Percentiles rank a stretch among this genome's conserved stretches.
phyloP scores from a whole-genome alignment of 2,329 filamentous ascomycete species.

The Teratosphaeria gauchensis region DNA sequence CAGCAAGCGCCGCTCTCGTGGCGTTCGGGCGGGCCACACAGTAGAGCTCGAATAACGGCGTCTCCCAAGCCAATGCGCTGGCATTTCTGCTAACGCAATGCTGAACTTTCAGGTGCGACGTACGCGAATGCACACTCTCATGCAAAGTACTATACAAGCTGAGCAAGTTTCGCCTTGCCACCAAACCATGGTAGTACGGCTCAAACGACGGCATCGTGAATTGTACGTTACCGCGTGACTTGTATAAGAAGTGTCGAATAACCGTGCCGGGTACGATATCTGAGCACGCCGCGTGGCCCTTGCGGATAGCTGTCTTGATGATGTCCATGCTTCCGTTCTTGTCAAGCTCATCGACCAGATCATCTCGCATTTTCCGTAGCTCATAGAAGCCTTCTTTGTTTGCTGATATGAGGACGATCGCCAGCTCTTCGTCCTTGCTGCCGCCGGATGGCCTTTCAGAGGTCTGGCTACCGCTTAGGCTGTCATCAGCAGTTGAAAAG shows the following conservation, averaged over 20 bases:
- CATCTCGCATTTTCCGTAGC: slow-evolving; percentile 61
- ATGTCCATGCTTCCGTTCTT: slow-evolving; percentile 65
- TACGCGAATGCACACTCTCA: slow-evolving; percentile 71
- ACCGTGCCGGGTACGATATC: slow-evolving; percentile 73
- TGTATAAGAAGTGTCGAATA: slow-evolving; percentile 89
- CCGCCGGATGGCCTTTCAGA: slow-evolving; percentile 28
- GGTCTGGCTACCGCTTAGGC: not conserved
- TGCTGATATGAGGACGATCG: slow-evolving; percentile 82
- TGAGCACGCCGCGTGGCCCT: slow-evolving; percentile 60
- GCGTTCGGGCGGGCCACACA: slow-evolving; percentile 73
- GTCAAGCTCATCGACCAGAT: slow-evolving; percentile 58
- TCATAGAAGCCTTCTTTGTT: slow-evolving; percentile 92
- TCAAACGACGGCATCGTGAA: slow-evolving; percentile 82
- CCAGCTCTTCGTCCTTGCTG: slow-evolving; percentile 54
- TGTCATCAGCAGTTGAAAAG: slow-evolving; percentile 48
- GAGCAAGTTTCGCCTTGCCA: slow-evolving; percentile 50
- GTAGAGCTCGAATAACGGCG: slow-evolving; percentile 86
- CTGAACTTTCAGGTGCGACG: slow-evolving; percentile 76
- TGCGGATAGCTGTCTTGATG: slow-evolving; percentile 61
- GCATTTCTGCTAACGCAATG: slow-evolving; percentile 67
- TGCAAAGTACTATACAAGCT: slow-evolving; percentile 80
- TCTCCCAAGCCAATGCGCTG: slow-evolving; percentile 81
- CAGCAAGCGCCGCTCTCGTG: slow-evolving; percentile 57
- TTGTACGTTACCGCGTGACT: slow-evolving; percentile 87
- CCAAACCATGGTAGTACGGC: slow-evolving; percentile 50